Base-by-base conservation (phyloP, 1,284 basidiomycete species). In the Austropuccinia psidii region DNA sequence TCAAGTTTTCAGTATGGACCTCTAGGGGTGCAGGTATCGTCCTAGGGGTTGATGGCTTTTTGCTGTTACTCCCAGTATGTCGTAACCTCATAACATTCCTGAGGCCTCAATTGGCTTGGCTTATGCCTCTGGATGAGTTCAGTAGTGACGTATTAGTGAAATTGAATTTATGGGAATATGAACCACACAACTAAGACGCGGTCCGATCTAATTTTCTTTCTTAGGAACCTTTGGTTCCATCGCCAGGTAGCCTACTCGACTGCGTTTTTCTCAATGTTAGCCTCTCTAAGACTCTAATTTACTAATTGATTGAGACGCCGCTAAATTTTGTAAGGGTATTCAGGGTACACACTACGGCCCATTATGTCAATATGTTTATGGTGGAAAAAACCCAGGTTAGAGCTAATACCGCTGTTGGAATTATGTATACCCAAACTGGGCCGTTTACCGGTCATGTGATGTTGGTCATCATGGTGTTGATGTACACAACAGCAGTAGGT, bases 391-490 rank as follows among this genome's bases (percentile, higher is more conserved):
- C 70, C 17, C 70, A 73, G 39, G 70, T 73, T 43, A 47, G 70
- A 33, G 60, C 60, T 8, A 73, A 73, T 49, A 73, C 70, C 41
- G 70, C 70, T 8, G 33, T 65, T 37, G 70, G 61, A 2, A 73
- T 73, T 29, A 61, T 64, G 39, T 73, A 73, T 52, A 57, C 52
- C 29, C 39, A 57, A 35, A 9, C 47, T 11, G 90, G 90, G 77
- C 90, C 89, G 39, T 87, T 93, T 78, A 90, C 90, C 1, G 91
- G 92, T 15, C 91, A 94, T 81, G 89, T 91, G 24, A 78, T 79
- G 76, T 75, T 79, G 39, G 21, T 74, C 35, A 61, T 92, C 80
- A 91, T 93, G 89, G 81, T 92, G 76, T 80, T 90, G 76, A 90
- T 91, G 84, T 79, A 77, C 65, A 79, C 78, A 41, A 78, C 77